These are phyloP conservation scores for Hypoxylon crocopeplum DNA, from an alignment of 495 filamentous ascomycete species.

Conservation along the genomic window DNA sequence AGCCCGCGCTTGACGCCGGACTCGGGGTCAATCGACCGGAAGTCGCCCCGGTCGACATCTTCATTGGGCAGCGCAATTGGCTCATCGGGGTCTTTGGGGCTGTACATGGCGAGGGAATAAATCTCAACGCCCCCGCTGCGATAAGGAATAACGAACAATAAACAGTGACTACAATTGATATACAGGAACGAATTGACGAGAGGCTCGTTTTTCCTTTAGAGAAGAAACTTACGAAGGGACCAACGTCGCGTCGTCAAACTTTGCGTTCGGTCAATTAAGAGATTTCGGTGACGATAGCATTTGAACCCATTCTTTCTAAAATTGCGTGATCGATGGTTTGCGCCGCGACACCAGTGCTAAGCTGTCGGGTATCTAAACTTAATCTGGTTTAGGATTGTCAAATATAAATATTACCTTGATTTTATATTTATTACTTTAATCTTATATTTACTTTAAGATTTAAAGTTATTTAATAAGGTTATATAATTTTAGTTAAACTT, in stretches of 20 bases:
- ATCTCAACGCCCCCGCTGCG: neutral
- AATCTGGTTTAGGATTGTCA: slow-evolving; percentile 18
- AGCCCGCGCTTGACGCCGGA: slow-evolving; percentile 61
- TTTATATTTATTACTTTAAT: too few species aligned
- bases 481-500: too few species aligned
- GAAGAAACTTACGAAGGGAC: too few species aligned
- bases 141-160: neutral
- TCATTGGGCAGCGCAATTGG: slow-evolving; percentile 3
- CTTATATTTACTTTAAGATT: too few species aligned
- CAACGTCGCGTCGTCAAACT: neutral
- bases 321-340: slow-evolving; percentile 27
- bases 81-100: slow-evolving; percentile 21
- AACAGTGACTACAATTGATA: neutral
- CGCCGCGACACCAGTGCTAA: slow-evolving; percentile 14
- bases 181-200: too few species aligned
- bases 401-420: too few species aligned
- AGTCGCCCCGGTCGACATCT: slow-evolving; percentile 44
- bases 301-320: slow-evolving; percentile 8
- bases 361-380: slow-evolving; percentile 12
- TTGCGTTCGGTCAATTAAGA: neutral
- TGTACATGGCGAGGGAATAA: slow-evolving; percentile 9
- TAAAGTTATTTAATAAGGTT: too few species aligned
- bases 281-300: slow-evolving; percentile 12
- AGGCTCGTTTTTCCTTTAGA: too few species aligned
- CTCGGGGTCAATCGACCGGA: slow-evolving; percentile 52